Percentiles rank a stretch among this genome's conserved stretches.
phyloP scores from a whole-genome alignment of 129 eudicot genomes.

The Arctium lappa region DNA sequence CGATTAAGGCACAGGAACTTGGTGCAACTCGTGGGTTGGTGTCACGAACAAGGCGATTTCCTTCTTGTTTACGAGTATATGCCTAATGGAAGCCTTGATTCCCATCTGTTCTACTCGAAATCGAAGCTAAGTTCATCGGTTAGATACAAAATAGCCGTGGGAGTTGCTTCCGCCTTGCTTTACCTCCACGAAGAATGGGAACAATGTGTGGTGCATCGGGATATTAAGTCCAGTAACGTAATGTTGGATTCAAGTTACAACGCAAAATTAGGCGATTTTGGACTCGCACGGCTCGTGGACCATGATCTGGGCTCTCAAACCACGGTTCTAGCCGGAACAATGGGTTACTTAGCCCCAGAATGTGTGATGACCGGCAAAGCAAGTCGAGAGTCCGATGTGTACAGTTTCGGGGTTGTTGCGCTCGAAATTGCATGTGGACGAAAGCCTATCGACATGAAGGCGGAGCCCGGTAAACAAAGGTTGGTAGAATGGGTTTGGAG shows the following conservation, averaged over 20 bases:
- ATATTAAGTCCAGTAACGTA: slow-evolving; percentile 46
- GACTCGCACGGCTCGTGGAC: slow-evolving; percentile 51
- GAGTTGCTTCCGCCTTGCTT: slow-evolving; percentile 40
- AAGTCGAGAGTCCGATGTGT: slow-evolving; percentile 49
- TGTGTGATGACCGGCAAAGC: slow-evolving; percentile 46
- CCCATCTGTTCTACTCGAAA: slow-evolving; percentile 35
- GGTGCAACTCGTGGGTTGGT: slow-evolving; percentile 59
- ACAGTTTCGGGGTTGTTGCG: slow-evolving; percentile 48
- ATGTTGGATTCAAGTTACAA: slow-evolving; percentile 52
- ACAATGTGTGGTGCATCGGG: slow-evolving; percentile 54
- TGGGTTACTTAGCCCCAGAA: slow-evolving; percentile 55
- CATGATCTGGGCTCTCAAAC: slow-evolving; percentile 50
- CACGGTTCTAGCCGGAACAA: slow-evolving; percentile 47
- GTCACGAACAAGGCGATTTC: slow-evolving; percentile 46
- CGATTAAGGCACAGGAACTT: slow-evolving; percentile 42
- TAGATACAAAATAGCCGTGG: slow-evolving; percentile 47
- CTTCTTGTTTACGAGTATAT: slow-evolving; percentile 59
- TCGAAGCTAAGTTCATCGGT: slow-evolving; percentile 19
- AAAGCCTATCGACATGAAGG: slow-evolving; percentile 36
- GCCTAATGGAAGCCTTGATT: slow-evolving; percentile 59
- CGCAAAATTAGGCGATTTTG: slow-evolving; percentile 52
- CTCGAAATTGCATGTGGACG: slow-evolving; percentile 48
- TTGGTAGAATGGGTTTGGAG: slow-evolving; percentile 56
- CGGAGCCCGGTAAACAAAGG: slow-evolving; percentile 20
- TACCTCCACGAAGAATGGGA: slow-evolving; percentile 62